Evolutionary conservation across 495 filamentous ascomycete genomes (phyloP).

Genomic region (Aspergillus bertholletiae): DNA sequence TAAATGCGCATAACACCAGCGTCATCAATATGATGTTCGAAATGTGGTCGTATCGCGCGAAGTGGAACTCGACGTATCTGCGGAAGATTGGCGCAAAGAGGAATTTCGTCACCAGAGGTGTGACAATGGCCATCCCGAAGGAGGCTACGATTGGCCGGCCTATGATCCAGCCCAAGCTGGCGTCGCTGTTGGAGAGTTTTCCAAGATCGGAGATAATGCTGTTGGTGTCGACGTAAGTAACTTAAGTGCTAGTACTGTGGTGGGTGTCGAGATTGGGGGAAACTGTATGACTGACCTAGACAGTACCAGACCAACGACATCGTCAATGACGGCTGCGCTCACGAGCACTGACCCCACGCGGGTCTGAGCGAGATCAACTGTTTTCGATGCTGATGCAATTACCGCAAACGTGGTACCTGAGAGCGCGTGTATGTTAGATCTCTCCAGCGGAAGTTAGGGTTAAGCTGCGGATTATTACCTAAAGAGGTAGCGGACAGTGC

Average conservation of each 20-base stretch:
- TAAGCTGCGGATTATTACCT: conserved; percentile 13
- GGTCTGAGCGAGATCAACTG: conserved; percentile 27
- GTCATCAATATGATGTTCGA: conserved; percentile 35
- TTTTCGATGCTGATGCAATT: conserved; percentile 23
- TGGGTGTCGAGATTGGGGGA: neutral
- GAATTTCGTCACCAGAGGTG: conserved; percentile 45
- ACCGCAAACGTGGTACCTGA: conserved; percentile 33
- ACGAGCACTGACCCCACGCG: conserved; percentile 31
- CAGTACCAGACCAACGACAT: conserved; percentile 75
- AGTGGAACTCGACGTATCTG: conserved; percentile 26
- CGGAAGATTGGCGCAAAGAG: conserved; percentile 43
- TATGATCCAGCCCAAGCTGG: conserved; percentile 40
- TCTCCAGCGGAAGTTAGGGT: neutral
- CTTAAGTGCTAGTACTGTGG: neutral
- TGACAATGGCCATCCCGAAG: conserved; percentile 47
- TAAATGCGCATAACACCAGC: conserved; percentile 44
- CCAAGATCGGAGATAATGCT: conserved; percentile 49
- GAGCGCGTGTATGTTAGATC: neutral
- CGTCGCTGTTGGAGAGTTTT: conserved; percentile 19
- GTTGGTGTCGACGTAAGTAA: neutral
- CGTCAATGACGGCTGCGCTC: conserved; percentile 75
- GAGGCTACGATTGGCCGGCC: conserved; percentile 55
- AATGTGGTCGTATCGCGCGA: conserved; percentile 28
- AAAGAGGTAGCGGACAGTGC: conserved; percentile 33
- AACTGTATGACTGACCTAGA: conserved; percentile 46